Conservation (phyloP, 2,329 filamentous ascomycete genomes). For the Apiospora hydei region DNA sequence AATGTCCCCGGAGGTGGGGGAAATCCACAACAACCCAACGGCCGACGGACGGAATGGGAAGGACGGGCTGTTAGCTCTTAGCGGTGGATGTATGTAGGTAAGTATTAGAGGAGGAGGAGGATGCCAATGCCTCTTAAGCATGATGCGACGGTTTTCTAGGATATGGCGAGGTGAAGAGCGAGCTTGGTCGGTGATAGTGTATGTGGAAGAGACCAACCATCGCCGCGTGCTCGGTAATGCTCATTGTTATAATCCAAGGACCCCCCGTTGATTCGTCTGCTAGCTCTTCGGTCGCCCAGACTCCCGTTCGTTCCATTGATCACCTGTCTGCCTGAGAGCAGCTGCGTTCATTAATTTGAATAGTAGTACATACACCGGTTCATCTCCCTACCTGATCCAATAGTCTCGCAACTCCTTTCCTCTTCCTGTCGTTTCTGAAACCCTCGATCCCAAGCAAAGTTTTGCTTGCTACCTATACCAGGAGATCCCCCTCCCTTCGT, state of each 20-base stretch:
- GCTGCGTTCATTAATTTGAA: neutral
- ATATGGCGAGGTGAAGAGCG: neutral
- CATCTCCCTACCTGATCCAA: neutral
- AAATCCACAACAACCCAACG: neutral
- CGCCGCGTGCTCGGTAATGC: neutral
- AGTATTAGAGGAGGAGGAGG: neutral
- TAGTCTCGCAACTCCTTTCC: neutral
- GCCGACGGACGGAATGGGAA: conserved; percentile 6
- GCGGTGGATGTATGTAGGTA: neutral
- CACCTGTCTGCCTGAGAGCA: neutral
- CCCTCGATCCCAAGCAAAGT: neutral
- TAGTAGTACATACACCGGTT: neutral
- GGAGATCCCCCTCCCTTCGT: neutral
- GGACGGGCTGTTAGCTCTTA: neutral
- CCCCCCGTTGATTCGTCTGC: neutral
- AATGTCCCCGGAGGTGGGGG: neutral
- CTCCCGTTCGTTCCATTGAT: neutral
- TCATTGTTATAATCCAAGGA: neutral
- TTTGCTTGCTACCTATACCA: neutral
- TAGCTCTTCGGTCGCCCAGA: neutral
- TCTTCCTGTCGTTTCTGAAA: conserved; percentile 11
- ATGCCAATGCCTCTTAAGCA: neutral
- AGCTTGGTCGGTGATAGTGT: neutral
- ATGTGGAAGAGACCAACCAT: neutral
- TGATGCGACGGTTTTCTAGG: conserved; percentile 2